phyloP scores from a whole-genome alignment of 2,329 filamentous ascomycete species.

The Sporothrix protearum region DNA sequence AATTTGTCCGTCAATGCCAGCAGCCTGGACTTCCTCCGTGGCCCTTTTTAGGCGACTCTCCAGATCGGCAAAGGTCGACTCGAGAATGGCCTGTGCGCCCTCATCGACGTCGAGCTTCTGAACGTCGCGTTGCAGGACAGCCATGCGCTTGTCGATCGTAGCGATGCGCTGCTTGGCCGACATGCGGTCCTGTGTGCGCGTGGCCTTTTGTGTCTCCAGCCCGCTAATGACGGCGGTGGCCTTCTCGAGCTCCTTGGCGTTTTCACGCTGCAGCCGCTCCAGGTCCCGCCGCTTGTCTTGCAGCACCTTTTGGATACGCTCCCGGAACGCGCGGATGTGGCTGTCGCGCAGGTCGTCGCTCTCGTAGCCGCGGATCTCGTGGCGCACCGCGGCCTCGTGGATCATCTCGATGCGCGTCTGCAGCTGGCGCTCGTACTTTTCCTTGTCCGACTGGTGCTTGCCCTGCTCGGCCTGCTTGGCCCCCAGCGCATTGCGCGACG shows the following conservation, averaged over 20 bases:
- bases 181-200: conserved; percentile 69
- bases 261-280: conserved; percentile 69
- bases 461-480: conserved; percentile 64
- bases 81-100: conserved; percentile 72
- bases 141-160: conserved; percentile 67
- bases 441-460: conserved; percentile 79
- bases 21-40: conserved; percentile 59
- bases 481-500: conserved; percentile 47
- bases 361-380: conserved; percentile 82
- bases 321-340: conserved; percentile 72
- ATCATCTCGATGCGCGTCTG: conserved; percentile 68
- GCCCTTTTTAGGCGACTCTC: conserved; percentile 59
- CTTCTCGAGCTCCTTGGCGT: conserved; percentile 67
- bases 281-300: conserved; percentile 70
- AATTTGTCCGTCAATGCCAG: conserved; percentile 69
- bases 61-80: conserved; percentile 68
- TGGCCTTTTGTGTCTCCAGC: conserved; percentile 70
- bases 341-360: conserved; percentile 65
- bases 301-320: conserved; percentile 68
- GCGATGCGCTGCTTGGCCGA: conserved; percentile 69
- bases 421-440: conserved; percentile 78
- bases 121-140: conserved; percentile 62
- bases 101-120: conserved; percentile 79
- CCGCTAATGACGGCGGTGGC: conserved; percentile 70
- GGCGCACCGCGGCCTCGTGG: conserved; percentile 69